These are phyloP conservation scores for Aotearoamyces nothofagi DNA, from an alignment of 2,329 filamentous ascomycete genomes.

Conservation along the genomic window DNA sequence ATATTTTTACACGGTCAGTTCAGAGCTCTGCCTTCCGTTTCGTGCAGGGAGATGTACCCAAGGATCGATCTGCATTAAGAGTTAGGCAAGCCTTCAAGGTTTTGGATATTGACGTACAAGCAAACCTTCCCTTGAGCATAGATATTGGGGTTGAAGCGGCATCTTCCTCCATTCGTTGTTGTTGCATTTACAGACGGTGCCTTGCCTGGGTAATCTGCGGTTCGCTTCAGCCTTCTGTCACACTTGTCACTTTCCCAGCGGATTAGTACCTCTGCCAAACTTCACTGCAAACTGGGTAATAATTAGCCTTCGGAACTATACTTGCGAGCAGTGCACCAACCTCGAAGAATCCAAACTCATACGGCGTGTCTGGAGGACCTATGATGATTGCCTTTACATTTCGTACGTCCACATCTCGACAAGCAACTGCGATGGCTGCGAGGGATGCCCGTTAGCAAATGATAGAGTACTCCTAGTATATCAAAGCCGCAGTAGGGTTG, in stretches of 20 bases:
- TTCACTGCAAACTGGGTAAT: conserved; percentile 58
- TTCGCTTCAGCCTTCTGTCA: conserved; percentile 1
- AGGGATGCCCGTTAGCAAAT: conserved; percentile 7
- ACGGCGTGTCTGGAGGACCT: conserved; percentile 85
- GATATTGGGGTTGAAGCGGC: conserved; percentile 94
- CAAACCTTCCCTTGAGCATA: conserved; percentile 87
- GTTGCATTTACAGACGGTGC: conserved; percentile 47
- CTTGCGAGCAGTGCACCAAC: conserved; percentile 35
- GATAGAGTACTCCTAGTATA: conserved; percentile 1
- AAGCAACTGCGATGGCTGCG: conserved; percentile 71
- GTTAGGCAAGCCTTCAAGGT: conserved; percentile 8
- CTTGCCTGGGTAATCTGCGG: conserved; percentile 67
- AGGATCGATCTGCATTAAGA: conserved; percentile 58
- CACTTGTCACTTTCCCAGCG: neutral
- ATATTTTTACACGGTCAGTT: no score
- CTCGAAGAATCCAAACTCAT: conserved; percentile 96
- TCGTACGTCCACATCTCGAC: conserved; percentile 75
- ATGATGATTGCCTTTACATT: conserved; percentile 79
- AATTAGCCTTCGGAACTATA: neutral
- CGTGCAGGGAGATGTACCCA: conserved; percentile 44
- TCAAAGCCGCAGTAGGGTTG: conserved; percentile 9
- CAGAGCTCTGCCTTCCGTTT: no score
- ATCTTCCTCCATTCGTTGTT: conserved; percentile 80
- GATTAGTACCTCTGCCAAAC: conserved; percentile 54
- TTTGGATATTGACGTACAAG: conserved; percentile 43